Evolutionary conservation across 345 rosid species (phyloP), one percentile per base, ranked within the genome.

Genomic region (Citrus hindsii): DNA sequence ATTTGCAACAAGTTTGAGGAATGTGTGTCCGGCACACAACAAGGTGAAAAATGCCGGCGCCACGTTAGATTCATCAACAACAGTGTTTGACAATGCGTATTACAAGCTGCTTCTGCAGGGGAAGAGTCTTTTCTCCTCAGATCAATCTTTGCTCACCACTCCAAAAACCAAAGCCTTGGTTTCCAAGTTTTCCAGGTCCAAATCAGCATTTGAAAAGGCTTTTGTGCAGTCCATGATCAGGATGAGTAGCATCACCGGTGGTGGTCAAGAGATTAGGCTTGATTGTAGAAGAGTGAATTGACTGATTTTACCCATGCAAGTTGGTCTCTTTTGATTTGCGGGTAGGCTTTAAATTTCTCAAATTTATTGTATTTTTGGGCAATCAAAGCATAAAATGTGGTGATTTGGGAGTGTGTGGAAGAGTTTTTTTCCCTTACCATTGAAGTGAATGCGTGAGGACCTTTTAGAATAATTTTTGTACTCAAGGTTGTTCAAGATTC

Each of bases 191-290:
- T 93, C 96, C 0, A 67, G 24, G 72, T 91, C 90, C 19, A 77
- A 71, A n/a, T 40, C 79, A 58, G 88, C 86, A 40, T 92, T 86
- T 35, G 87, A 85, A 63, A 77, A 74, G 70, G 97, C 96, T 32
- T 93, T 93, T 74, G 90, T 86, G n/a, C 73, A 84, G 74, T 91
- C 95, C 25, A 93, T 95, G 98, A 85, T 92, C 82, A 93, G 87
- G 91, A 93, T 93, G 97, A 89, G 94, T 78, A 88, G 94, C 81
- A 81, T 95, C 74, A 22, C 67, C 1, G 93, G 97, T 28, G 98
- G 95, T 25, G 98, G 97, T 6, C 83, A 88, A 70, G 97, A 92
- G 85, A 90, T 95, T 69, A 93, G 98, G 79, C 90, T 79, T 22
- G 82, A 92, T 30, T 95, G 98, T 67, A 90, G 82, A 77, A 87